Percentiles rank a stretch among this genome's conserved stretches.
These are phyloP conservation scores for Citrus trifoliata DNA, from an alignment of 345 rosid genomes.

Conservation along the genomic window DNA sequence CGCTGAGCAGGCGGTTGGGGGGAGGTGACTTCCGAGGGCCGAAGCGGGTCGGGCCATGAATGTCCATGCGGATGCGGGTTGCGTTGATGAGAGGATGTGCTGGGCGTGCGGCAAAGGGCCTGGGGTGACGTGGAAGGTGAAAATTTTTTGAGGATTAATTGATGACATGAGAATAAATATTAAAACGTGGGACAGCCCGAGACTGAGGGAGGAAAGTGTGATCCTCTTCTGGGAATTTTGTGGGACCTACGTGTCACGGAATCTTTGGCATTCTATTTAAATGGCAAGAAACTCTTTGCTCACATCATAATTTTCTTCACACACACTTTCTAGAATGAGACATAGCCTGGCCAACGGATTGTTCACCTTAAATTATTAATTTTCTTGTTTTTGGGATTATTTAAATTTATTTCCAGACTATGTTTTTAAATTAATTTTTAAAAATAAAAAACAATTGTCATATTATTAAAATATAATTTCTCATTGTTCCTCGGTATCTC, in stretches of 20 bases:
- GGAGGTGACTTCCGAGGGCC: conserved; percentile 25
- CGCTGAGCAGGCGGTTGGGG: conserved; percentile 35
- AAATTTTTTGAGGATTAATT: not conserved
- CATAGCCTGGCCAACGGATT: too few species aligned
- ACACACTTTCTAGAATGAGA: too few species aligned
- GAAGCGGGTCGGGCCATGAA: conserved; percentile 30
- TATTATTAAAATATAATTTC: too few species aligned
- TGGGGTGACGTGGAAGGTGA: conserved; percentile 11
- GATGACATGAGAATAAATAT: not conserved
- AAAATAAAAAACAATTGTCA: too few species aligned
- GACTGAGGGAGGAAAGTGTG: not conserved
- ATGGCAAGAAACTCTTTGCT: too few species aligned
- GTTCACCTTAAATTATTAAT: too few species aligned
- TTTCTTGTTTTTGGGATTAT: too few species aligned
- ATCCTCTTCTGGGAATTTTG: not conserved
- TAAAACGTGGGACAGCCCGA: not conserved
- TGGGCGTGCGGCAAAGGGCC: not conserved
- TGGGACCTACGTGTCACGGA: not conserved
- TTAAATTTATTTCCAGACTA: too few species aligned
- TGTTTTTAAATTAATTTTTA: too few species aligned
- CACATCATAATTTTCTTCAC: too few species aligned
- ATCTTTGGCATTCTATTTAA: not conserved
- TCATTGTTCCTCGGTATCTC: too few species aligned
- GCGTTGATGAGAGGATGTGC: not conserved
- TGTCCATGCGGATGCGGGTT: conserved; percentile 30